Evolutionary conservation across 2,329 filamentous ascomycete species (phyloP), one percentile per base, ranked within the genome.

Genomic region (Pseudocercospora crystallina): DNA sequence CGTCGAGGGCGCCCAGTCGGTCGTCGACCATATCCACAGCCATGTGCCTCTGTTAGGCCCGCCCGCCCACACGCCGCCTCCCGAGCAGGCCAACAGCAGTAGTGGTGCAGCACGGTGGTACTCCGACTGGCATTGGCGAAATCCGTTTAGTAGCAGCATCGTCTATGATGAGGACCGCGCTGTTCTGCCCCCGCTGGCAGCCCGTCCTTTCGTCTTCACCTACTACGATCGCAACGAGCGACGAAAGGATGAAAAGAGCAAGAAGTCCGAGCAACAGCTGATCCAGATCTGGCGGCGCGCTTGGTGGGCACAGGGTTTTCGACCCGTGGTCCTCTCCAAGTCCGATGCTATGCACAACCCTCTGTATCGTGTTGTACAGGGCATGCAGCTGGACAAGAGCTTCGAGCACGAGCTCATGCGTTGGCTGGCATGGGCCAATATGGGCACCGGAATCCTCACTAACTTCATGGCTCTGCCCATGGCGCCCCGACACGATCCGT

Each of bases 221-320:
- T 97, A 92, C 71, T 96, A 95, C 68, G 90, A 96, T 64, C 75
- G 81, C 9, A 82, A 81, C 4, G 69, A 77, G 54, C 77, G 78
- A 62, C 49, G 57, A 20, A 85, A 85, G 69, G 80, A 86, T 30
- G 77, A 80, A 42, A 80, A 80, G 13, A 79, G 81, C 43, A 81
- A 81, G 61, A 81, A 87, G 53, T 87, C 89, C 3, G 89, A 96
- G 67, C 86, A 86, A 64, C 81, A 85, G 51, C 73, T 97, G 52
- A 78, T 97, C 42, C 75, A 95, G 50, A 86, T 88, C 46, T 97
- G 94, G 94, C 82, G 91, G 53, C 82, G 90, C 39, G 91, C 92
- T 2, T 97, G 92, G 90, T 97, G 90, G 89, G 90, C 91, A 0
- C 84, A 95, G 63, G 94, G 92, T 9, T 96, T 97, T 73, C 84